Base-by-base conservation (phyloP, 306 rosid species). In the Trifolium repens region DNA sequence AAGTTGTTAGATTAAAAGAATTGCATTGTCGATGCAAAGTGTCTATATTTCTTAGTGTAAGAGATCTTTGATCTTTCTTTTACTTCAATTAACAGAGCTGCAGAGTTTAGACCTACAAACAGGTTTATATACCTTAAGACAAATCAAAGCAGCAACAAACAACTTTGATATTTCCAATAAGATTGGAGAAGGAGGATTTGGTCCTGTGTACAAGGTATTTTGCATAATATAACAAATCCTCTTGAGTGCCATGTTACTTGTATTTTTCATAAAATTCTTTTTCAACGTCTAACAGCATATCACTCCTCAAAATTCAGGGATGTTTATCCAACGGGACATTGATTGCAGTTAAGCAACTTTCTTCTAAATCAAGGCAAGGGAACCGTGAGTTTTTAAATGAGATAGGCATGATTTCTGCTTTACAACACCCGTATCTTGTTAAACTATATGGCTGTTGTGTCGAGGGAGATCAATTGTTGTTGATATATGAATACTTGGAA, bases 361-460 rank as follows among this genome's bases (percentile, higher is more conserved):
- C 96, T 1, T 74, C 97, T 12, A 91, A 84, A 73, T 91, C 97
- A 54, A 84, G 72, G 47, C 96, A 91, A 84, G 93, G 91, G 66
- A 91, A 88, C 43, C 93, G 88, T 4, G 97, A 91, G 79, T 91
- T 89, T 34, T 35, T 91, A 37, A 88, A 72, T 4, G 96, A 89
- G 83, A 89, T 88, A 70, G 93, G 93, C 73, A 74, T 89, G 89
- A 91, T 89, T 57, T 91, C 93, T 26, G 89, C 89, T 24, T 60
- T 80, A 50, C 80, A 50, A 5, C 87, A 87, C 39, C 91, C 88
- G 40, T 12, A 72, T 85, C 85, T 87, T 16, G 91, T 42, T 75
- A 79, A 79, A 65, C 82, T 79, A 5, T 72, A 52, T 43, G 82
- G 78, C 2, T 79, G 40, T 24, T 64, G 89, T 53, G 80, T 78